Conservation (phyloP, 1,139 yeast genomes). For the Saccharomycopsis hybrid region DNA sequence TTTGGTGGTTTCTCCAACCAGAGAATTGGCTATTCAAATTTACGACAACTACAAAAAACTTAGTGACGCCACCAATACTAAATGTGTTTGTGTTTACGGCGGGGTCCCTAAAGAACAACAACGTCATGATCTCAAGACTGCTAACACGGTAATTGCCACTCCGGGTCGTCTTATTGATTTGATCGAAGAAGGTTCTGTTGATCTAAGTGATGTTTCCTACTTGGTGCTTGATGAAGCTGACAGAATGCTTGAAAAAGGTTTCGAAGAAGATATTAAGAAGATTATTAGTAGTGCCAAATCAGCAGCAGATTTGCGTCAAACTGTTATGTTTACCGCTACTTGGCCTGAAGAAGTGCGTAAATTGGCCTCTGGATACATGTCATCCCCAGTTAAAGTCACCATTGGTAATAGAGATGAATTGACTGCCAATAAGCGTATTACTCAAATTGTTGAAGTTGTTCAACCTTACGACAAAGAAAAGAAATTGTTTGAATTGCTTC, state of each 20-base stretch:
- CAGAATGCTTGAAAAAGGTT: conserved; percentile 95
- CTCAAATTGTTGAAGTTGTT: conserved; percentile 88
- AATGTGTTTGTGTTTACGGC: conserved; percentile 87
- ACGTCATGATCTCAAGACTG: conserved; percentile 52
- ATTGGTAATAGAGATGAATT: conserved; percentile 94
- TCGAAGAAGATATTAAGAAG: conserved; percentile 88
- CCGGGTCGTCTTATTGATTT: conserved; percentile 95
- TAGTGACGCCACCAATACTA: conserved; percentile 53
- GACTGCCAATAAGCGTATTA: conserved; percentile 87
- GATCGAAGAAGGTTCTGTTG: conserved; percentile 80
- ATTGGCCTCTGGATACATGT: conserved; percentile 83
- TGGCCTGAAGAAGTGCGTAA: conserved; percentile 99
- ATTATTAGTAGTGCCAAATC: conserved; percentile 55
- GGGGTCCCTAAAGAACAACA: conserved; percentile 97
- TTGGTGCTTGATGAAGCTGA: conserved; percentile 96
- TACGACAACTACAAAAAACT: conserved; percentile 73
- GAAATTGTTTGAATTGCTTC: conserved; percentile 61
- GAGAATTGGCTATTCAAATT: conserved; percentile 94
- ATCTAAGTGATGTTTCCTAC: conserved; percentile 62
- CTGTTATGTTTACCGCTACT: conserved; percentile 99
- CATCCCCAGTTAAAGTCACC: conserved; percentile 75
- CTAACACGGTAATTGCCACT: conserved; percentile 86
- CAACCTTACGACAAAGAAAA: conserved; percentile 80
- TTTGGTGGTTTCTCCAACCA: conserved; percentile 88
- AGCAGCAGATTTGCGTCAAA: conserved; percentile 51